These are phyloP conservation scores for Trametes gibbosa DNA, from an alignment of 768 basidiomycete genomes.

Conservation along the genomic window DNA sequence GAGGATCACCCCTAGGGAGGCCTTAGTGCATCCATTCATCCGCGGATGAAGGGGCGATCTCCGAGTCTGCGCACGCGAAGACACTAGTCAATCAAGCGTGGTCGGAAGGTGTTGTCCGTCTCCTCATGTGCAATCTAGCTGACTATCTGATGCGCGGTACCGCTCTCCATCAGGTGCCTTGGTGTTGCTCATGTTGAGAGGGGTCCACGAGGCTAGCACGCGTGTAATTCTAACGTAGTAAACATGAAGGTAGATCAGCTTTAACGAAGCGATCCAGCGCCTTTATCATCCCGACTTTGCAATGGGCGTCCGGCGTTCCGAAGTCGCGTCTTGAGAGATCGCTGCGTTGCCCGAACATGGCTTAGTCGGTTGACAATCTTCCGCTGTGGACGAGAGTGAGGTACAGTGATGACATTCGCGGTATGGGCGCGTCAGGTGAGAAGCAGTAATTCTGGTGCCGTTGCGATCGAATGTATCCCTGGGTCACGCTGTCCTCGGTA, in stretches of 20 bases:
- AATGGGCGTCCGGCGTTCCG: too few relatives aligned
- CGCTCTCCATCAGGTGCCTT: slow-evolving; percentile 2
- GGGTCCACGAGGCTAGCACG: not conserved
- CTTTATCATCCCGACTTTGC: too few relatives aligned
- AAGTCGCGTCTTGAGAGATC: too few relatives aligned
- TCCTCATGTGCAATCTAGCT: not conserved
- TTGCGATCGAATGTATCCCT: slow-evolving; percentile 6
- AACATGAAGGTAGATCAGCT: not conserved
- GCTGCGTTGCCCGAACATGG: not conserved
- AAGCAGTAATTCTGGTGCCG: not conserved
- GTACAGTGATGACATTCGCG: not conserved
- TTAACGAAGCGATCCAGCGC: too few relatives aligned
- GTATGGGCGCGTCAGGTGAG: slow-evolving; percentile 4
- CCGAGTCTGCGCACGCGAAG: not conserved
- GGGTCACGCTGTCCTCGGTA: not conserved
- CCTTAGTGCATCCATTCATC: slow-evolving; percentile 84
- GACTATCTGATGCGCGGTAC: not conserved
- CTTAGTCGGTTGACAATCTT: not conserved
- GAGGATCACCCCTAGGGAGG: slow-evolving; percentile 87
- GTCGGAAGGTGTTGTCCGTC: too few relatives aligned
- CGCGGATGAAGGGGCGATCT: slow-evolving; percentile 39
- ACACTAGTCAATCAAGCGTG: too few relatives aligned
- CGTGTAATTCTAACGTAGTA: slow-evolving; percentile 1
- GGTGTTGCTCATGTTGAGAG: too few relatives aligned
- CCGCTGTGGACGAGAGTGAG: not conserved